Conservation (phyloP, 148 eudicot species). For the Limonium bicolor region DNA sequence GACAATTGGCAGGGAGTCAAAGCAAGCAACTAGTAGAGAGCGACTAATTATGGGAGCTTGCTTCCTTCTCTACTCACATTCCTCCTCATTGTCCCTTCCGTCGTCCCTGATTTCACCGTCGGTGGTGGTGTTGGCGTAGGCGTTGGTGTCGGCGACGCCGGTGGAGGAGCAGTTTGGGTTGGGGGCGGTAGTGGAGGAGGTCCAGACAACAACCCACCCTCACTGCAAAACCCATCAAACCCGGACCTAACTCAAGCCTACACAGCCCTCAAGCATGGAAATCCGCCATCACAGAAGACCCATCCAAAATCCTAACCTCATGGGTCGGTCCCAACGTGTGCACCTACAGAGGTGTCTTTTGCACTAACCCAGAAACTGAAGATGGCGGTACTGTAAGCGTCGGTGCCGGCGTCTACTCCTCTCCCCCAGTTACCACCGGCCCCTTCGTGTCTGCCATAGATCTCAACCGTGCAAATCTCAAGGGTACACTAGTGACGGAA, state of each 20-base stretch:
- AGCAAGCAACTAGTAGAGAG: no score
- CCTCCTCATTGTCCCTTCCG: background rate
- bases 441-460: slow-evolving; percentile 42
- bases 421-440: background rate
- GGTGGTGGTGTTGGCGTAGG: slow-evolving; percentile 32
- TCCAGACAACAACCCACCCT: background rate
- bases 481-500: slow-evolving; percentile 37
- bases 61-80: no score
- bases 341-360: slow-evolving; percentile 56
- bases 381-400: background rate
- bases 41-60: no score
- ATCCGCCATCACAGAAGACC: slow-evolving; percentile 60
- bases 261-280: slow-evolving; percentile 82
- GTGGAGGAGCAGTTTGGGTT: slow-evolving; percentile 28
- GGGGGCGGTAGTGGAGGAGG: slow-evolving; percentile 30
- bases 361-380: slow-evolving; percentile 18
- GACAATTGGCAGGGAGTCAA: no score
- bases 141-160: background rate
- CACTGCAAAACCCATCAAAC: slow-evolving; percentile 8
- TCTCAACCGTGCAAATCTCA: slow-evolving; percentile 70
- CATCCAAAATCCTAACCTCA: slow-evolving; percentile 22
- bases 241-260: slow-evolving; percentile 29
- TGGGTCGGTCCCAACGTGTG: slow-evolving; percentile 92
- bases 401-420: background rate
- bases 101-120: background rate